Evolutionary conservation across 192 early-diverging fungal genomes (phyloP).

Genomic region (Podila clonocystis): DNA sequence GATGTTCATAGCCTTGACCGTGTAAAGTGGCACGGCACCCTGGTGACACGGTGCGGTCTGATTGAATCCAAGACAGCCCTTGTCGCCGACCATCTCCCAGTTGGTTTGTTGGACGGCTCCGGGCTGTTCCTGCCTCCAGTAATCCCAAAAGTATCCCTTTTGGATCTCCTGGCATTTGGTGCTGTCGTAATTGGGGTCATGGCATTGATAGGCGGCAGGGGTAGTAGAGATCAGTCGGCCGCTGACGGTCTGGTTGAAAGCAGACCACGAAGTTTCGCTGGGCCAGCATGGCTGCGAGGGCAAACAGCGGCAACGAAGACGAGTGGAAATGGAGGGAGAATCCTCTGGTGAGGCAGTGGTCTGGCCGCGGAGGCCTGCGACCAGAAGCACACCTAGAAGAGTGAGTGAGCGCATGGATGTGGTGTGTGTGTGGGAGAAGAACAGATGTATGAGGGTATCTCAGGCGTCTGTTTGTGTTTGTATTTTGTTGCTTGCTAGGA

Average conservation of each 20-base stretch:
- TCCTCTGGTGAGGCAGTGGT: too few relatives aligned
- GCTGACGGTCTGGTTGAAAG: conserved; percentile 12
- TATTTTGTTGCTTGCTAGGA: too few relatives aligned
- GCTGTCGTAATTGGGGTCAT: conserved; percentile 32
- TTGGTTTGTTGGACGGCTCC: conserved; percentile 22
- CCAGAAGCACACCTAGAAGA: too few relatives aligned
- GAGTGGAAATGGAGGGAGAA: too few relatives aligned
- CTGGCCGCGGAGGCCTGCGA: too few relatives aligned
- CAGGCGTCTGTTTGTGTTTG: too few relatives aligned
- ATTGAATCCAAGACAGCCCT: conserved; percentile 26
- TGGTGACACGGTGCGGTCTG: conserved; percentile 40
- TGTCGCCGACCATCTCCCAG: conserved; percentile 13
- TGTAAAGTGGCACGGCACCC: conserved; percentile 42
- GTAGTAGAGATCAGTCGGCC: conserved; percentile 29
- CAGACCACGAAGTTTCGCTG: conserved; percentile 22
- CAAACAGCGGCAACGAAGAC: conserved; percentile 13
- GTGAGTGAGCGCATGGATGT: too few relatives aligned
- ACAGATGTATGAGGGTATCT: too few relatives aligned
- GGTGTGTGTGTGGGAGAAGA: too few relatives aligned
- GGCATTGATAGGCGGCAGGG: conserved; percentile 43
- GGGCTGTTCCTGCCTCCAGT: conserved; percentile 23
- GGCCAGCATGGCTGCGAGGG: conserved; percentile 43
- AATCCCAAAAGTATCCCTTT: conserved; percentile 30
- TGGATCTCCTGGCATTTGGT: conserved; percentile 45
- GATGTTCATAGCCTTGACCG: conserved; percentile 34